Conservation (phyloP, 768 basidiomycete genomes). For the Pleurotus salmoneostramineus region DNA sequence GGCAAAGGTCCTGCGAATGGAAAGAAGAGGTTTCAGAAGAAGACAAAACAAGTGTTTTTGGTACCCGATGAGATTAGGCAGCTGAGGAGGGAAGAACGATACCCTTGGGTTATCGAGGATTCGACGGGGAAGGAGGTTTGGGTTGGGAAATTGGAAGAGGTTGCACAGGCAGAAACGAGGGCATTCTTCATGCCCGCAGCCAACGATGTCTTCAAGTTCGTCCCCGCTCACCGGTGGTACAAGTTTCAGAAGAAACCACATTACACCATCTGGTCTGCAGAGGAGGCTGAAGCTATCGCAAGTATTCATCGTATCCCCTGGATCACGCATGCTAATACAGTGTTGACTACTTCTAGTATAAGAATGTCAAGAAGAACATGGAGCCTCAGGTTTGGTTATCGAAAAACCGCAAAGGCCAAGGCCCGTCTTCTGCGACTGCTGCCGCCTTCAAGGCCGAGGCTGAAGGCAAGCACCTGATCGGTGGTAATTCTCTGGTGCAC, state of each 20-base stretch:
- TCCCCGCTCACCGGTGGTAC: conserved; percentile 87
- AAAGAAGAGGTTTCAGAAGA: conserved; percentile 78
- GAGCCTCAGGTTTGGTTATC: conserved; percentile 74
- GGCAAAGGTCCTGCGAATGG: conserved; percentile 40
- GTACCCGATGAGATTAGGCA: conserved; percentile 77
- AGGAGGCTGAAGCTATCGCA: conserved; percentile 45
- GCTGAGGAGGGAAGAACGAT: conserved; percentile 79
- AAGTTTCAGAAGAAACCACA: conserved; percentile 86
- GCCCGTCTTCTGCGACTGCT: conserved; percentile 55
- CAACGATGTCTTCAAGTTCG: conserved; percentile 82
- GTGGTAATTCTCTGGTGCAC: conserved; percentile 44
- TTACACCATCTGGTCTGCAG: conserved; percentile 68
- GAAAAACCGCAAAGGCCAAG: conserved; percentile 49
- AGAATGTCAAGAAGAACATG: conserved; percentile 60
- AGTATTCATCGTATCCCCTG: conserved; percentile 10
- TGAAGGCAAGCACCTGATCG: conserved; percentile 37
- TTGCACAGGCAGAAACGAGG: conserved; percentile 63
- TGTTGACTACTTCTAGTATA: conserved; percentile 9
- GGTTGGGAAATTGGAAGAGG: conserved; percentile 81
- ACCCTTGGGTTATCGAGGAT: conserved; percentile 93
- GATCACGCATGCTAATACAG: conserved; percentile 28
- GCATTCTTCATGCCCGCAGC: conserved; percentile 84
- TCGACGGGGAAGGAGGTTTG: conserved; percentile 66
- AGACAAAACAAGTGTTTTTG: conserved; percentile 79
- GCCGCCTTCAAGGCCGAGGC: conserved; percentile 70